Conservation (phyloP, 495 filamentous ascomycete species). For the Talaromyces ruber region DNA sequence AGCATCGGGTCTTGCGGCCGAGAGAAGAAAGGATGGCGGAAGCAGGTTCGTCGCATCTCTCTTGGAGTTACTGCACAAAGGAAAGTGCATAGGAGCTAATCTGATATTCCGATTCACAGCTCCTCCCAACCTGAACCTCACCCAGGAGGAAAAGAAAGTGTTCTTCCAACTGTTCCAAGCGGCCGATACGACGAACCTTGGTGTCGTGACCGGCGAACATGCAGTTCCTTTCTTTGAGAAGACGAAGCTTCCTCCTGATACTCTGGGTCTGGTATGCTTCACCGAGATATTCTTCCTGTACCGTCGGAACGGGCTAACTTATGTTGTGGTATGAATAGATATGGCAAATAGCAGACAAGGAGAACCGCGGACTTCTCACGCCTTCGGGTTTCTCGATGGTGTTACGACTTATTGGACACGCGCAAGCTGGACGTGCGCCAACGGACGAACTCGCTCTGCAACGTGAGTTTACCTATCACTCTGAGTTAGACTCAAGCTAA, state of each 20-base stretch:
- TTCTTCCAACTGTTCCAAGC: conserved; percentile 86
- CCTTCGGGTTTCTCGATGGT: conserved; percentile 87
- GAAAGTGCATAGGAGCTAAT: not conserved
- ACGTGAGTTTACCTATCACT: conserved; percentile 33
- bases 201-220: conserved; percentile 92
- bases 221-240: conserved; percentile 98
- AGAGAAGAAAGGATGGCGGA: not conserved
- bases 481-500: not conserved
- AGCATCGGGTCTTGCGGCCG: not conserved
- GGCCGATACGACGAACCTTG: conserved; percentile 80
- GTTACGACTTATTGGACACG: conserved; percentile 88
- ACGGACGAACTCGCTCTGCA: conserved; percentile 66
- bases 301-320: not conserved
- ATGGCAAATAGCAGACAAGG: conserved; percentile 97
- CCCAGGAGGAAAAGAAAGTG: conserved; percentile 82
- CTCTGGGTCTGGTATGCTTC: conserved; percentile 74
- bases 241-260: conserved; percentile 73
- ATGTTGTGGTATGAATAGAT: conserved; percentile 46
- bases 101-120: conserved; percentile 4
- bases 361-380: conserved; percentile 89
- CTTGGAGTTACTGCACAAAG: not conserved
- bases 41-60: not conserved
- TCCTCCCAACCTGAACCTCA: conserved; percentile 74
- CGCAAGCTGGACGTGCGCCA: conserved; percentile 75
- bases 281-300: not conserved